Evolutionary conservation across 345 rosid species (phyloP), one percentile per base, ranked within the genome.

Genomic region (Eucalyptus pauciflora): DNA sequence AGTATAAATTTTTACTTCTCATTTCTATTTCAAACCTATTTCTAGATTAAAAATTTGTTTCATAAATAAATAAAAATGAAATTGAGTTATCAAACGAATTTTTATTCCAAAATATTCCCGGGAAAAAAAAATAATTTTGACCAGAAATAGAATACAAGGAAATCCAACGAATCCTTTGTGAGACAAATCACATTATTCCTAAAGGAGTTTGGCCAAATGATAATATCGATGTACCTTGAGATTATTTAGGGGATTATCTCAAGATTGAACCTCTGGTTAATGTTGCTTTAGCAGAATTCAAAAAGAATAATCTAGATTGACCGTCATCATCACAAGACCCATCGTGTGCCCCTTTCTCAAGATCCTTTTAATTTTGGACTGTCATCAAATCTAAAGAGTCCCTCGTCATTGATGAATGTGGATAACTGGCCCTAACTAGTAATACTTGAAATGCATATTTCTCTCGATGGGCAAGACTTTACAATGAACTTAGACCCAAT

Each of bases 61-160:
- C 25, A 8, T 7, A 52, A 52, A 52, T 52, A 12, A 52, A 17
- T 17, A 52, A 20, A 49, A 20, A 52, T 52, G 2, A 52, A 52
- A 52, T 52, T 52, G 2, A 0, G 0, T 18, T 52, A 52, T 52
- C 10, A 52, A 52, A 52, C 2, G 4, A 2, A 52, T 52, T 20
- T 52, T 1, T 52, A 3, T 52, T 20, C 10, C 4, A 16, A 51
- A 50, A 50, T 50, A 52, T 52, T 18, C 10, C 0, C 0, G 10
- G 10, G 7, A 52, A 18, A 18, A 52, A 52, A 52, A 52, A 52
- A 52, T 52, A 52, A 3, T 52, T 52, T 52, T 52, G 58, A 20
- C 25, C 1, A 20, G 2, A 52, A 52, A 52, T 8, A 64, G 37
- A 29, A n/a, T 64, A 64, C 4, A n/a, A 4, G 18, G 2, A 64